phyloP scores from a whole-genome alignment of 2,329 filamentous ascomycete genomes.

The Rhytidhysteron rufulum region DNA sequence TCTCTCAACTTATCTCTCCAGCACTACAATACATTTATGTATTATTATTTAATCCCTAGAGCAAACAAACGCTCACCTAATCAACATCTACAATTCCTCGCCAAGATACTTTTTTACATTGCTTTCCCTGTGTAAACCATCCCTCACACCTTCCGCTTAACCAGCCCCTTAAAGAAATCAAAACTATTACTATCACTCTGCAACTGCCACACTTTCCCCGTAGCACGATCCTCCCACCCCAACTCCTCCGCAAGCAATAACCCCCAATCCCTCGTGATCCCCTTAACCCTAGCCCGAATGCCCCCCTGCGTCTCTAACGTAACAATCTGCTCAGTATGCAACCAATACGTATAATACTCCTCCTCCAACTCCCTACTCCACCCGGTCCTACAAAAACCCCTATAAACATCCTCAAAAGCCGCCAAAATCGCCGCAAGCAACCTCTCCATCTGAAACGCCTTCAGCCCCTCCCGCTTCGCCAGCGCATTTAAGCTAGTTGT shows the following conservation, averaged over 20 bases:
- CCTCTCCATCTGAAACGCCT: conserved; percentile 68
- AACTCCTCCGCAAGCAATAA: conserved; percentile 81
- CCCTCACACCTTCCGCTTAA: conserved; percentile 69
- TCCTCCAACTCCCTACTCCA: conserved; percentile 71
- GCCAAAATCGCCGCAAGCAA: conserved; percentile 78
- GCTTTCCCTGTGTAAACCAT: not conserved
- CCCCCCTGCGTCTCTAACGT: conserved; percentile 79
- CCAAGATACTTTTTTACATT: not conserved
- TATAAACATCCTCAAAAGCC: conserved; percentile 73
- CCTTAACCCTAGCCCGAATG: conserved; percentile 70
- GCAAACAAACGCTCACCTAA: too few species aligned
- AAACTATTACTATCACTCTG: conserved; percentile 98
- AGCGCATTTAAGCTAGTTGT: conserved; percentile 83
- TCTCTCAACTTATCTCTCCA: too few species aligned
- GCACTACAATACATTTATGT: too few species aligned
- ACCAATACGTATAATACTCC: conserved; percentile 77
- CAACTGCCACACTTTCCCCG: conserved; percentile 74
- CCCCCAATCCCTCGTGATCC: conserved; percentile 90
- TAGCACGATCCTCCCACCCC: conserved; percentile 65
- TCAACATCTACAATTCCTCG: not conserved
- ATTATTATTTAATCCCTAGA: too few species aligned
- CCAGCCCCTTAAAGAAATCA: conserved; percentile 87
- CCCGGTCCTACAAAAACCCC: conserved; percentile 67
- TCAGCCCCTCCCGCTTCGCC: conserved; percentile 44
- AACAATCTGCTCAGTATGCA: conserved; percentile 65